Conservation (phyloP, 1,284 basidiomycete genomes). For the Ceratobasidium papillatum region DNA sequence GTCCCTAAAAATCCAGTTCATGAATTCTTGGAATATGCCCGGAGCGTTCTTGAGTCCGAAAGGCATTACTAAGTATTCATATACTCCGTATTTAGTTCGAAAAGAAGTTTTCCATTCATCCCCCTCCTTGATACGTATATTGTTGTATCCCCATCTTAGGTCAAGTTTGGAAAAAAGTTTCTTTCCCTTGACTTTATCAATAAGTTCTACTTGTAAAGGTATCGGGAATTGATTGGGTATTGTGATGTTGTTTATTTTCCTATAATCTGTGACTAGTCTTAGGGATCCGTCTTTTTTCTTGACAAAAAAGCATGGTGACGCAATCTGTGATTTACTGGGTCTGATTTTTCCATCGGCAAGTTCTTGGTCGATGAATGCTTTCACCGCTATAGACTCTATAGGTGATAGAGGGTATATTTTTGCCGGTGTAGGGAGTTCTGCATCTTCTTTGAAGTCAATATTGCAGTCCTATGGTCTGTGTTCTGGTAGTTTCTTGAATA, state of each 20-base stretch:
- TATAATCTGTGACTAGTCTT: conserved; percentile 17
- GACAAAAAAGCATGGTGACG: conserved; percentile 37
- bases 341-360: conserved; percentile 24
- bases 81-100: no score
- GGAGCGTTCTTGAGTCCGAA: no score
- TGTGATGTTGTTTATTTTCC: conserved; percentile 29
- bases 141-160: conserved; percentile 27
- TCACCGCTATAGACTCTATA: conserved; percentile 16
- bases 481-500: background rate
- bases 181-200: background rate
- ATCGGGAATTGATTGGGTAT: conserved; percentile 16
- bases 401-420: conserved; percentile 28
- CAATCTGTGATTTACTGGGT: conserved; percentile 28
- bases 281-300: conserved; percentile 3
- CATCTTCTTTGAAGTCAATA: conserved; percentile 33
- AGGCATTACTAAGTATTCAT: no score
- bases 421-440: background rate
- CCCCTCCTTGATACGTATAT: conserved; percentile 24
- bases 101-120: no score
- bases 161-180: conserved; percentile 33
- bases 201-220: background rate
- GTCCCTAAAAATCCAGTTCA: no score
- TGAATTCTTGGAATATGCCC: no score
- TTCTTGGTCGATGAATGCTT: conserved; percentile 19
- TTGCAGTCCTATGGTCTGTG: conserved; percentile 38